Evolutionary conservation across 139 green algal genomes (phyloP).

Genomic region (Asterochloris sp.): DNA sequence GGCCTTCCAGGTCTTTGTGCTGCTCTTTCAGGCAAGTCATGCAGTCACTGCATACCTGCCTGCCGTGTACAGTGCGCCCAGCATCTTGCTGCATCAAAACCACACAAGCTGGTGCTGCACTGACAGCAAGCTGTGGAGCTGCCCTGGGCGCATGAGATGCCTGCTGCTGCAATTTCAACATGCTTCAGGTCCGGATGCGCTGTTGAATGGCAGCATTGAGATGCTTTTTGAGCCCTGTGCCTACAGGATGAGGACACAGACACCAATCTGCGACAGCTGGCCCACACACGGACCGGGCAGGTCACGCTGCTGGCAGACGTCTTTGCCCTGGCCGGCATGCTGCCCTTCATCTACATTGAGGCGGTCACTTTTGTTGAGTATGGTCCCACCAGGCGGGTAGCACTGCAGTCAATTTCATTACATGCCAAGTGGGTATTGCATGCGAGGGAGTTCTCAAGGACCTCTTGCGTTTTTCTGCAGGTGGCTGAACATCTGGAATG

Average conservation of each 20-base stretch:
- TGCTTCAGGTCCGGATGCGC: not conserved
- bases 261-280: constrained; percentile 31
- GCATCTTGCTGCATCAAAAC: not conserved
- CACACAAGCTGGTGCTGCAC: not conserved
- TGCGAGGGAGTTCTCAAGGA: no score
- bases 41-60: not conserved
- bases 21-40: constrained; percentile 10
- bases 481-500: constrained; percentile 54
- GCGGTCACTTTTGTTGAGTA: constrained; percentile 37
- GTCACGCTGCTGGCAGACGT: constrained; percentile 27
- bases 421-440: no score
- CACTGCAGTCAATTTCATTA: no score
- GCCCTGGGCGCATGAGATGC: not conserved
- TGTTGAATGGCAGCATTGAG: constrained; percentile 18
- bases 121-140: not conserved
- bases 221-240: not conserved
- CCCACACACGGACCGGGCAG: constrained; percentile 28
- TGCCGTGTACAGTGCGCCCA: not conserved
- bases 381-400: not conserved
- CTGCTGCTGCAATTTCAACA: not conserved
- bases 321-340: constrained; percentile 39
- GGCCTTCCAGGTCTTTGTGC: constrained; percentile 13
- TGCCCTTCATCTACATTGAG: constrained; percentile 50
- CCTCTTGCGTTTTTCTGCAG: not conserved
- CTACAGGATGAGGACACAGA: constrained; percentile 30